phyloP scores from a whole-genome alignment of 257 asterid genomes.

The Solanum verrucosum region DNA sequence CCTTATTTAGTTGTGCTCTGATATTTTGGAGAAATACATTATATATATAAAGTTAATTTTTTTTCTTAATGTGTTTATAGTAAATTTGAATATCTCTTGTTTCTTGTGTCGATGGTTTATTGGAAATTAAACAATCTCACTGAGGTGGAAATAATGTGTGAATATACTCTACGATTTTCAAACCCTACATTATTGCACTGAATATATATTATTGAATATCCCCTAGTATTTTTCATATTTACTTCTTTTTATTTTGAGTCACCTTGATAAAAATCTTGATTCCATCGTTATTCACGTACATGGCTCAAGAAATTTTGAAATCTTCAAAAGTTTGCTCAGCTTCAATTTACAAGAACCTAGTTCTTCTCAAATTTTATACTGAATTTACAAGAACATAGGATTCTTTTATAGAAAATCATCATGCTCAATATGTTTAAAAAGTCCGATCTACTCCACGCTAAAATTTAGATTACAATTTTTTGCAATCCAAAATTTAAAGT shows the following conservation, averaged over 20 bases:
- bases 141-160: too few relatives aligned
- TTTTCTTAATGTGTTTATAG: neutral
- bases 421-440: too few relatives aligned
- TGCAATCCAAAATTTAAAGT: too few relatives aligned
- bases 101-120: neutral
- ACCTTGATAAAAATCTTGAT: neutral
- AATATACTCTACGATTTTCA: too few relatives aligned
- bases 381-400: neutral
- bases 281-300: fast-evolving
- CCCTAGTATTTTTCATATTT: neutral
- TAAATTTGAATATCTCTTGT: neutral
- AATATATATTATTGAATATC: too few relatives aligned
- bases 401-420: neutral
- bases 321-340: neutral
- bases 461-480: neutral
- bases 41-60: fast-evolving
- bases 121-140: too few relatives aligned
- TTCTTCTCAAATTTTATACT: neutral
- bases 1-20: neutral
- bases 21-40: neutral
- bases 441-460: fast-evolving
- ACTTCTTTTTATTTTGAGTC: fast-evolving
- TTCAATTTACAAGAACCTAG: neutral
- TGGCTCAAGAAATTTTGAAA: neutral
- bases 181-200: neutral